A percentile compares a stretch with the other conserved stretches of the same genome.
phyloP scores from a whole-genome alignment of 371 early-diverging fungal species.

The Rhizopus stolonifer region DNA sequence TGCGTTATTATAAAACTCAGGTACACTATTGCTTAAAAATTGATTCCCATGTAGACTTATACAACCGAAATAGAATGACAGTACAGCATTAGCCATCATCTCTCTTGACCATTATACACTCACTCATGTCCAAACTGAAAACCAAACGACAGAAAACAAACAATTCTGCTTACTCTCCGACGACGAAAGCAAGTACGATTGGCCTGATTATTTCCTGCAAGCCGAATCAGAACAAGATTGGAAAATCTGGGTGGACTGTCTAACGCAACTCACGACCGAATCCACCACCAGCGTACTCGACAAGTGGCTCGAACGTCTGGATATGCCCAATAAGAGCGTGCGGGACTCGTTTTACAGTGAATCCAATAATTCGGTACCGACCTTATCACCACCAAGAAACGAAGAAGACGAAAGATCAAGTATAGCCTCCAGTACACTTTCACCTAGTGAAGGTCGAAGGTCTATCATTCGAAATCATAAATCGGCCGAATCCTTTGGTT shows the following conservation, averaged over 20 bases:
- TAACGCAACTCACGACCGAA: constrained; percentile 24
- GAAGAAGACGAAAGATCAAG: not conserved
- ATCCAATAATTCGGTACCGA: not conserved
- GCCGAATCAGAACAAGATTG: constrained; percentile 27
- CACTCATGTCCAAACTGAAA: constrained; percentile 8
- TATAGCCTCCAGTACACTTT: not conserved
- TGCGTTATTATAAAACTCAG: constrained; percentile 20
- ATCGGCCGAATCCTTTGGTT: constrained; percentile 22
- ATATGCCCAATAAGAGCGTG: constrained; percentile 16
- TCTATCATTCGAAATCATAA: constrained; percentile 7
- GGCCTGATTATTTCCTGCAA: constrained; percentile 39
- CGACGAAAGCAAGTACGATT: constrained; percentile 25
- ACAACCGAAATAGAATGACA: constrained; percentile 26
- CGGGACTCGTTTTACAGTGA: not conserved
- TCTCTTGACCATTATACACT: constrained; percentile 35
- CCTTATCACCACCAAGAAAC: not conserved
- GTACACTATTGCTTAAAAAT: not conserved
- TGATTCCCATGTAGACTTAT: not conserved
- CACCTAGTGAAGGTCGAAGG: not conserved
- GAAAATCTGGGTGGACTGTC: constrained; percentile 24
- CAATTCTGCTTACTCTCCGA: constrained; percentile 32
- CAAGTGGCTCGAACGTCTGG: constrained; percentile 42
- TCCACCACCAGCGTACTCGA: constrained; percentile 37
- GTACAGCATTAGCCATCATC: constrained; percentile 25
- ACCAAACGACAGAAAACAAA: constrained; percentile 13